Conservation (phyloP, 2,329 filamentous ascomycete species). For the Diplodia sapinea region DNA sequence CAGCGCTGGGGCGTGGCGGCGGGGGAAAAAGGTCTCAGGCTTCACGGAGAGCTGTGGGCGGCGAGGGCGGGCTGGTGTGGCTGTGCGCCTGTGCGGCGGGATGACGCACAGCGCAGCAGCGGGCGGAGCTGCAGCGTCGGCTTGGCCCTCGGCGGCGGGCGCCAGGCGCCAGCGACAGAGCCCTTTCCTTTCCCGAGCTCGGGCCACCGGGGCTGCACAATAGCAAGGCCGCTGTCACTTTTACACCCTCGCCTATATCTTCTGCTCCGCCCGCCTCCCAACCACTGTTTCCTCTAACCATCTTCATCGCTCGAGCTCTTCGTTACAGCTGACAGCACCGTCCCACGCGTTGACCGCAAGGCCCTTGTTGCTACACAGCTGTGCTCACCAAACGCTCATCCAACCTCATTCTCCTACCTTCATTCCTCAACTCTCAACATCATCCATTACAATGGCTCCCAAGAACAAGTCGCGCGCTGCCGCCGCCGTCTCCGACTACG, state of each 20-base stretch:
- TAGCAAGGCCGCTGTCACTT: background rate
- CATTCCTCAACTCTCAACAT: no score
- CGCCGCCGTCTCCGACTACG: conserved; percentile 61
- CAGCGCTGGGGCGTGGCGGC: conserved; percentile 1
- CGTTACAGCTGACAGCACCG: conserved; percentile 1
- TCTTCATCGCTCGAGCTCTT: background rate
- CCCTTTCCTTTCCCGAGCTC: background rate
- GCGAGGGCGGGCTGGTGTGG: background rate
- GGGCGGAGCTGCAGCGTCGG: background rate
- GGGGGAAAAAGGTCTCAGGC: background rate
- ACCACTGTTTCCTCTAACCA: background rate
- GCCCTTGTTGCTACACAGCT: background rate
- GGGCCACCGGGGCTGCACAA: conserved; percentile 10
- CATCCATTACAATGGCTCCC: conserved; percentile 39
- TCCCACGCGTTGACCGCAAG: background rate
- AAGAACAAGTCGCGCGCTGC: conserved; percentile 43
- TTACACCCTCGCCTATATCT: background rate
- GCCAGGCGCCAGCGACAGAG: background rate
- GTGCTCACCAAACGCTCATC: background rate
- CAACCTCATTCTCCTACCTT: background rate
- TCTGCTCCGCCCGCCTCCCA: background rate
- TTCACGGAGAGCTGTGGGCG: conserved; percentile 8
- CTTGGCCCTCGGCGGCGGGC: background rate
- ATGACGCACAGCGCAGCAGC: conserved; percentile 15
- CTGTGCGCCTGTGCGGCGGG: conserved; percentile 15